Evolutionary conservation across 2,329 filamentous ascomycete species (phyloP).

Genomic region (Fusarium fujikuroi): DNA sequence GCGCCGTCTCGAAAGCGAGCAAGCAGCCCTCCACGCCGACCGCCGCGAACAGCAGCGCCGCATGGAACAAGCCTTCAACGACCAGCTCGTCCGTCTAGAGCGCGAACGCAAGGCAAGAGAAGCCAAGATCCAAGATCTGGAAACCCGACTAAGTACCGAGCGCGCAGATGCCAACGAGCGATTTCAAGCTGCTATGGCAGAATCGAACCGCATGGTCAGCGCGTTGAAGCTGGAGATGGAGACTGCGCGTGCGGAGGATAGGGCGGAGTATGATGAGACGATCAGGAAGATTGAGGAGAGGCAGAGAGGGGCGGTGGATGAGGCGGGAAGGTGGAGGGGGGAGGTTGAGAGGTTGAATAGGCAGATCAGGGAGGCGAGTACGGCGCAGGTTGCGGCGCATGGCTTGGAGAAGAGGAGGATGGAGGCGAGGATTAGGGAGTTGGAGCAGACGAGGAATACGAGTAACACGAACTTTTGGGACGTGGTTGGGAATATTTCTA

Average conservation of each 20-base stretch:
- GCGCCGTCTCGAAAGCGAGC: background rate
- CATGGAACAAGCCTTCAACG: background rate
- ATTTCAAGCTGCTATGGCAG: constrained; percentile 3
- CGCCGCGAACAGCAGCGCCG: background rate
- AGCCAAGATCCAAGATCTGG: background rate
- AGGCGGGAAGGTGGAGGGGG: background rate
- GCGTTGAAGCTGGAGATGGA: background rate
- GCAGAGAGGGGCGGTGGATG: background rate
- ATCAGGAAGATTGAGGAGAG: background rate
- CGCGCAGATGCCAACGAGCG: constrained; percentile 3
- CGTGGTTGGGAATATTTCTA: background rate
- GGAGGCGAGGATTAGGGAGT: background rate
- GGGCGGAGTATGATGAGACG: background rate
- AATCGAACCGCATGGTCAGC: background rate
- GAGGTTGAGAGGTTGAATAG: background rate
- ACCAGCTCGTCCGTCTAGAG: background rate
- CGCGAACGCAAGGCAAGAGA: background rate
- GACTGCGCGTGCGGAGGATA: background rate
- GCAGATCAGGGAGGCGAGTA: background rate
- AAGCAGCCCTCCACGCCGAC: background rate
- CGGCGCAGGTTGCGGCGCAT: background rate
- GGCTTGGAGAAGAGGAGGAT: background rate
- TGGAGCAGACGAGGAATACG: background rate
- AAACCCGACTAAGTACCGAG: background rate
- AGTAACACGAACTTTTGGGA: background rate